Conservation (phyloP, 352 stramenopile genomes). For the Pythium guiyangense region DNA sequence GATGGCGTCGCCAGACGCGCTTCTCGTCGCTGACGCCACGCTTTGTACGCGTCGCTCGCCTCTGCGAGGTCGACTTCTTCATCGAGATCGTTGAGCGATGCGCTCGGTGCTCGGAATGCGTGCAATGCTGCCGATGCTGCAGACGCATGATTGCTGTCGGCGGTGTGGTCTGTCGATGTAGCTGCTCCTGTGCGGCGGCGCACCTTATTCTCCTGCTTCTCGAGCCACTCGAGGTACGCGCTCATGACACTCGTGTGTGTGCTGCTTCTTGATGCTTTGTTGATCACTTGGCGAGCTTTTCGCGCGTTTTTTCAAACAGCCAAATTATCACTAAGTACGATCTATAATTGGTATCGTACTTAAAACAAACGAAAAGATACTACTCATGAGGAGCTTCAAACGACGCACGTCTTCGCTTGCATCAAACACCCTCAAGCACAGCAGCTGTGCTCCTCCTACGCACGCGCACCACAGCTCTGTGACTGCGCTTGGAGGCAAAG, state of each 20-base stretch:
- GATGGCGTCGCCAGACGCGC: not conserved
- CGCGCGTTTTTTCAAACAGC: slow-evolving; percentile 1
- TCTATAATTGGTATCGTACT: not conserved
- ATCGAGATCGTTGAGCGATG: not conserved
- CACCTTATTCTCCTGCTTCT: slow-evolving; percentile 33
- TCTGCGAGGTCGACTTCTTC: slow-evolving; percentile 5
- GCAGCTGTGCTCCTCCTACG: too few species aligned
- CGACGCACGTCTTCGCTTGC: too few species aligned
- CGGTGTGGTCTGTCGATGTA: too few species aligned
- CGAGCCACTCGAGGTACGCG: slow-evolving; percentile 39
- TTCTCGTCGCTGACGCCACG: slow-evolving; percentile 9
- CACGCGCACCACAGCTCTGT: too few species aligned
- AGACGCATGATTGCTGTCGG: not conserved
- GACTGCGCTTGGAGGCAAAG: not conserved
- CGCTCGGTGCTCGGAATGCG: slow-evolving; percentile 1
- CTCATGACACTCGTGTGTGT: slow-evolving; percentile 7
- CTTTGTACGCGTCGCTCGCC: slow-evolving; percentile 7
- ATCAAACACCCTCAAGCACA: too few species aligned
- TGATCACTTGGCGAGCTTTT: slow-evolving; percentile 1
- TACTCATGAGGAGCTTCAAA: too few species aligned
- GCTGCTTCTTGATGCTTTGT: not conserved
- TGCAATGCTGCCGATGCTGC: not conserved
- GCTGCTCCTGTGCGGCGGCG: not conserved
- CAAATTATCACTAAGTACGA: not conserved
- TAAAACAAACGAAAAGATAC: too few species aligned